Conservation (phyloP, 345 rosid species). For the Sisymbrium altissimum region DNA sequence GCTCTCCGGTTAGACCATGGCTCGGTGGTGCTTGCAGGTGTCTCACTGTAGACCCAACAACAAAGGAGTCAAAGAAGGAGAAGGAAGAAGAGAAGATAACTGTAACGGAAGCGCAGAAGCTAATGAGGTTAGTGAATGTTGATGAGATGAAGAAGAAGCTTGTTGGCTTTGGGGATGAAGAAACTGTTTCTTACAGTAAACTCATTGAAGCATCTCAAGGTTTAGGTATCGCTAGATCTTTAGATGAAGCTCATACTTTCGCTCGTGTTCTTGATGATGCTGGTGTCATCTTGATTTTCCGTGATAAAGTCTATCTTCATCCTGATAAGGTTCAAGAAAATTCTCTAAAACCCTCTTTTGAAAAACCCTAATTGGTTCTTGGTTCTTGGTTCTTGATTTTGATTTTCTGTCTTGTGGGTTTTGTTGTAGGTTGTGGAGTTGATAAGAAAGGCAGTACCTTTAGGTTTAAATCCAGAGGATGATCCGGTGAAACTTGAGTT, state of each 20-base stretch:
- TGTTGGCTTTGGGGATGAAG: constrained; percentile 59
- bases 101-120: constrained; percentile 60
- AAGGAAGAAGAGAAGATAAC: constrained; percentile 35
- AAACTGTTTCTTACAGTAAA: constrained; percentile 48
- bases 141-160: constrained; percentile 65
- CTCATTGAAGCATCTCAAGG: constrained; percentile 52
- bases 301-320: constrained; percentile 80
- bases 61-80: not conserved
- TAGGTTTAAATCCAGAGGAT: constrained; percentile 62
- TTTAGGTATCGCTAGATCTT: constrained; percentile 64
- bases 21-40: constrained; percentile 26
- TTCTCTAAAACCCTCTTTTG: not conserved
- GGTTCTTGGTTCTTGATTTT: not conserved
- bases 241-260: constrained; percentile 59
- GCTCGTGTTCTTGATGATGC: constrained; percentile 80
- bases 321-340: constrained; percentile 59
- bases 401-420: not conserved
- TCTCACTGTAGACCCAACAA: constrained; percentile 1
- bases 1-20: constrained; percentile 8
- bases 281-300: constrained; percentile 76
- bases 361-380: not conserved
- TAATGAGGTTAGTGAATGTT: constrained; percentile 84
- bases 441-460: constrained; percentile 78
- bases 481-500: constrained; percentile 64
- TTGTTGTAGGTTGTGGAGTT: constrained; percentile 71